A percentile compares a stretch with the other conserved stretches of the same genome.
phyloP scores from a whole-genome alignment of 257 asterid genomes.

The Nyctanthes arbortristis region DNA sequence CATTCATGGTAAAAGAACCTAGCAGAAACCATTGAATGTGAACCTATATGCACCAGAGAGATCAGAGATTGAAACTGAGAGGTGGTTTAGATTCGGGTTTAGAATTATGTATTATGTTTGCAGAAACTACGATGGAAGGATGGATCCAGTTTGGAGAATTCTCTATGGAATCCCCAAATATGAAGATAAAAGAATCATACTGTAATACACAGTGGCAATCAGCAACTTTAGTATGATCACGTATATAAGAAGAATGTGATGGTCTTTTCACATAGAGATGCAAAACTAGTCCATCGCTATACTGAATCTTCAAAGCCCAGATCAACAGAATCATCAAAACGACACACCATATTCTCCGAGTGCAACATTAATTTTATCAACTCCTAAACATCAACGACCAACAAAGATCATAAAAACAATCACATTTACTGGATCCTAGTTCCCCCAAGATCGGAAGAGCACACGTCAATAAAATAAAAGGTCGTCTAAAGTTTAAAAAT shows the following conservation, averaged over 20 bases:
- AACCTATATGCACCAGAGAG: not conserved
- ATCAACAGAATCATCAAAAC: conserved; percentile 16
- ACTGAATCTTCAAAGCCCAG: conserved; percentile 6
- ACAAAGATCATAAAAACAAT: conserved; percentile 5
- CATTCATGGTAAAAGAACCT: not conserved
- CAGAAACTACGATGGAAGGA: not conserved
- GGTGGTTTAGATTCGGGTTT: not conserved
- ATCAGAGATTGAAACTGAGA: not conserved
- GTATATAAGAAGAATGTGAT: not conserved
- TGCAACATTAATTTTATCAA: not conserved
- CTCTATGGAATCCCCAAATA: not conserved
- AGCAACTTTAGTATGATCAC: not conserved
- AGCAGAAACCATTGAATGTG: not conserved
- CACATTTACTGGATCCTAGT: conserved; percentile 11
- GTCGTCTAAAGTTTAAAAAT: not conserved
- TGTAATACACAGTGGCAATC: not conserved
- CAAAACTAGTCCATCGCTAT: conserved; percentile 2
- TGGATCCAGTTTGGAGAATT: not conserved
- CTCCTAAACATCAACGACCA: not conserved
- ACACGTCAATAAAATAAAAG: not conserved
- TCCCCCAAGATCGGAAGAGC: conserved; percentile 5
- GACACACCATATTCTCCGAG: conserved; percentile 1
- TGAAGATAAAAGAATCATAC: not conserved
- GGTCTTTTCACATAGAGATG: not conserved
- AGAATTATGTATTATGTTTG: not conserved